A percentile compares a stretch with the other conserved stretches of the same genome.
Evolutionary conservation across 805 yeast genomes (phyloP).

Genomic region (Teunomyces panamensis): DNA sequence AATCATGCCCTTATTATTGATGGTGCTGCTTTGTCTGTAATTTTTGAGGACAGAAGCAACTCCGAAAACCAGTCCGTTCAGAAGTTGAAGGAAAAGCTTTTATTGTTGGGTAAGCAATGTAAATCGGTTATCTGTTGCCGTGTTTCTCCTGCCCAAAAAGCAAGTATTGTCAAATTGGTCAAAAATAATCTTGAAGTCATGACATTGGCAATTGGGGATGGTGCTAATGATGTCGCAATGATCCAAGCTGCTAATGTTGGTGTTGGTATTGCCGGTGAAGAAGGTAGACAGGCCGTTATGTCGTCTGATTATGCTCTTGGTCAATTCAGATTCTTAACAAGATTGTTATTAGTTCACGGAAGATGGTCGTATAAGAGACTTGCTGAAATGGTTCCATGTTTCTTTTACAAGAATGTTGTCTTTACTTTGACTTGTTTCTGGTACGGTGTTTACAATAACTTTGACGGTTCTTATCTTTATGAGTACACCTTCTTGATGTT

Average conservation of each 20-base stretch:
- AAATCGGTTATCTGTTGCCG: constrained; percentile 81
- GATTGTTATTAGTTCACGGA: constrained; percentile 73
- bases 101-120: constrained; percentile 74
- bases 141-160: constrained; percentile 86
- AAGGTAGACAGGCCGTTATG: constrained; percentile 88
- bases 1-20: constrained; percentile 71
- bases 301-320: constrained; percentile 85
- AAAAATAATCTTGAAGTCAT: constrained; percentile 71
- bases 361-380: constrained; percentile 84
- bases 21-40: constrained; percentile 66
- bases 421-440: constrained; percentile 74
- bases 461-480: constrained; percentile 76
- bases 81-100: constrained; percentile 44
- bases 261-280: constrained; percentile 89
- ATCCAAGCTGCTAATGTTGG: constrained; percentile 87
- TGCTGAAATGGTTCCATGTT: constrained; percentile 79
- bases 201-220: constrained; percentile 88
- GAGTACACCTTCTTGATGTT: constrained; percentile 80
- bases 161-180: constrained; percentile 78
- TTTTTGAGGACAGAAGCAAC: constrained; percentile 43
- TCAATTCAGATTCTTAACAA: constrained; percentile 69
- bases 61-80: constrained; percentile 30
- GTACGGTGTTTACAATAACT: constrained; percentile 72
- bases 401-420: constrained; percentile 75
- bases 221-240: constrained; percentile 89